Conservation (phyloP, 345 rosid species). For the Reutealis trisperma region DNA sequence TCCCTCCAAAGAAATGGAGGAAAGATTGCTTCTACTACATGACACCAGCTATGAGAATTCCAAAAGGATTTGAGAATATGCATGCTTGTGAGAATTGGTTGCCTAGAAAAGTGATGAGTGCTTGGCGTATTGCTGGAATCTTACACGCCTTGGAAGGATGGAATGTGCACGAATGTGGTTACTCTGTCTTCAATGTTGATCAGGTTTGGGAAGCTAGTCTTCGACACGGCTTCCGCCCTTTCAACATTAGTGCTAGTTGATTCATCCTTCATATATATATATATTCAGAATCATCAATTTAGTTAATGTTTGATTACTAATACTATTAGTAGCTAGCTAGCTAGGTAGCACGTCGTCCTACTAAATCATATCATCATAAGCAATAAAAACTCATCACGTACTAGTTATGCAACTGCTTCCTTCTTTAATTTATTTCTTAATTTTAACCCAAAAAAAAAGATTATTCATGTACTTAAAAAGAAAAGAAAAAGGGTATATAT, state of each 20-base stretch:
- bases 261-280: too few species aligned
- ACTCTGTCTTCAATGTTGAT: conserved; percentile 29
- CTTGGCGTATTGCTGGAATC: conserved; percentile 65
- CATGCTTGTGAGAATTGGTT: conserved; percentile 88
- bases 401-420: too few species aligned
- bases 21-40: conserved; percentile 55
- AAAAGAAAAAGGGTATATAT: too few species aligned
- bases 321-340: too few species aligned
- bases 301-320: too few species aligned
- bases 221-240: conserved; percentile 55
- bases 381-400: too few species aligned
- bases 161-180: conserved; percentile 64
- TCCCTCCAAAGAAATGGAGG: conserved; percentile 49
- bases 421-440: too few species aligned
- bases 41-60: conserved; percentile 63
- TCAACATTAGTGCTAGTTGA: neutral
- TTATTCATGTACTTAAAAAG: too few species aligned
- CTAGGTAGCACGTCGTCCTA: too few species aligned
- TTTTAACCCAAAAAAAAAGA: too few species aligned
- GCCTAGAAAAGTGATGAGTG: conserved; percentile 78
- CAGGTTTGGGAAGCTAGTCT: conserved; percentile 63
- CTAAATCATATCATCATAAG: too few species aligned
- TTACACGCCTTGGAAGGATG: conserved; percentile 66
- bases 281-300: too few species aligned
- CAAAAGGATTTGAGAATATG: conserved; percentile 52